A percentile compares a stretch with the other conserved stretches of the same genome.
phyloP scores from a whole-genome alignment of 2,329 filamentous ascomycete species.

The Sclerotinia sclerotiorum region DNA sequence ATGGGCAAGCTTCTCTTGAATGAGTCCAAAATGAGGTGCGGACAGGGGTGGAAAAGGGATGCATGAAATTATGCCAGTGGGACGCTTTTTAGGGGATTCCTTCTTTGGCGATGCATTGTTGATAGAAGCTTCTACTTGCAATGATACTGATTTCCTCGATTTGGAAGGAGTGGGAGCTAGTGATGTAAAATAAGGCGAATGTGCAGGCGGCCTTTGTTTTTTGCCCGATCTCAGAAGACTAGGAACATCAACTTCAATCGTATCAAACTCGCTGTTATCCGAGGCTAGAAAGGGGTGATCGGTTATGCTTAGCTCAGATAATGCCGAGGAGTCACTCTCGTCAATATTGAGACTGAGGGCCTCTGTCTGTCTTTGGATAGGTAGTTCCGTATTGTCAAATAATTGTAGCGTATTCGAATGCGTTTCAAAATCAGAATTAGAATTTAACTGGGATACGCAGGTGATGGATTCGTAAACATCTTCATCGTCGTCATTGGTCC shows the following conservation, averaged over 20 bases:
- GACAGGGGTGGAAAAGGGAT: constrained; percentile 68
- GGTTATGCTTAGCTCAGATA: constrained; percentile 27
- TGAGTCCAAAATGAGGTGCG: constrained; percentile 67
- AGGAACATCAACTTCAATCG: constrained; percentile 24
- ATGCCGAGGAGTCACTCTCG: constrained; percentile 21
- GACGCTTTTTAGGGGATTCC: constrained; percentile 28
- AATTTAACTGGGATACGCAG: background rate
- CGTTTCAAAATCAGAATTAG: constrained; percentile 23
- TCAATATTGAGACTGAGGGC: background rate
- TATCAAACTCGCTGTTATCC: constrained; percentile 27
- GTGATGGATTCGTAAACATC: constrained; percentile 10
- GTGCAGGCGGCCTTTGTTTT: constrained; percentile 34
- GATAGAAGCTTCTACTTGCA: background rate
- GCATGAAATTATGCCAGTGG: constrained; percentile 46
- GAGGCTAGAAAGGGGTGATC: constrained; percentile 28
- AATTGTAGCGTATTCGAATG: constrained; percentile 15
- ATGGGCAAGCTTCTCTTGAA: constrained; percentile 75
- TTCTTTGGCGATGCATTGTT: background rate
- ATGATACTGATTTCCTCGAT: constrained; percentile 1
- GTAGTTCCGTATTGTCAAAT: constrained; percentile 1
- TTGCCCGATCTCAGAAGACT: constrained; percentile 13
- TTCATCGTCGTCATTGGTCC: constrained; percentile 14
- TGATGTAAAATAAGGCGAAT: constrained; percentile 39
- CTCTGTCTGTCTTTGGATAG: constrained; percentile 4
- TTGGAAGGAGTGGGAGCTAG: constrained; percentile 22